Evolutionary conservation across 495 filamentous ascomycete species (phyloP).

Genomic region (Talaromyces ruber): DNA sequence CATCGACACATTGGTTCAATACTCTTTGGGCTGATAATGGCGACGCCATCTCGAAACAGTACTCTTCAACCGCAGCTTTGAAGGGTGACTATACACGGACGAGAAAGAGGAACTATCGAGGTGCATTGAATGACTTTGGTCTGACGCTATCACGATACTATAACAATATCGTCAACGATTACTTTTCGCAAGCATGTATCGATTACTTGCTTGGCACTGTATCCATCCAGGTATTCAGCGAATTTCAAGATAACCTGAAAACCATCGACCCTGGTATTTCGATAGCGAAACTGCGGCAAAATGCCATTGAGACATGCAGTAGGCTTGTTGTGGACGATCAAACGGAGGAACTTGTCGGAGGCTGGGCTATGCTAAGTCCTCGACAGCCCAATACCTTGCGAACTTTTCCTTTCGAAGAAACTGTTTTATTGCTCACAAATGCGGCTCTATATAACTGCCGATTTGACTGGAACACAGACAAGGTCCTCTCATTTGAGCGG

Average conservation of each 20-base stretch:
- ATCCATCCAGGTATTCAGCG: conserved; percentile 70
- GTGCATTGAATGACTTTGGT: conserved; percentile 86
- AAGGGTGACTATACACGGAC: conserved; percentile 95
- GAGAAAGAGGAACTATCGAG: conserved; percentile 80
- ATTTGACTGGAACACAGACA: conserved; percentile 90
- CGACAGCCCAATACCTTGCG: conserved; percentile 55
- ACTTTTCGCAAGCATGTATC: conserved; percentile 88
- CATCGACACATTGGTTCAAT: conserved; percentile 84
- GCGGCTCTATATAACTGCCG: conserved; percentile 75
- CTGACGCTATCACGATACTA: conserved; percentile 63
- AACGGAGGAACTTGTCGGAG: conserved; percentile 71
- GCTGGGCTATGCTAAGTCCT: conserved; percentile 73
- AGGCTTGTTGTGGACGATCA: conserved; percentile 80
- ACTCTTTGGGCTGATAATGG: conserved; percentile 92
- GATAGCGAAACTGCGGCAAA: conserved; percentile 70
- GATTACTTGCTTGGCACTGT: conserved; percentile 93
- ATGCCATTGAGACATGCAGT: conserved; percentile 77
- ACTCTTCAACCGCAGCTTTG: conserved; percentile 85
- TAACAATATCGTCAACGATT: conserved; percentile 88
- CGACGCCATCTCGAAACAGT: conserved; percentile 50
- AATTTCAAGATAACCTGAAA: conserved; percentile 86
- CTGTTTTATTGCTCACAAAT: conserved; percentile 78
- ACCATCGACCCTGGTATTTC: conserved; percentile 81
- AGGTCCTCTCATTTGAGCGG: conserved; percentile 83
- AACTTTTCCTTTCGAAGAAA: conserved; percentile 70